Conservation (phyloP, 2,329 filamentous ascomycete genomes). For the Bretziella fagacearum region DNA sequence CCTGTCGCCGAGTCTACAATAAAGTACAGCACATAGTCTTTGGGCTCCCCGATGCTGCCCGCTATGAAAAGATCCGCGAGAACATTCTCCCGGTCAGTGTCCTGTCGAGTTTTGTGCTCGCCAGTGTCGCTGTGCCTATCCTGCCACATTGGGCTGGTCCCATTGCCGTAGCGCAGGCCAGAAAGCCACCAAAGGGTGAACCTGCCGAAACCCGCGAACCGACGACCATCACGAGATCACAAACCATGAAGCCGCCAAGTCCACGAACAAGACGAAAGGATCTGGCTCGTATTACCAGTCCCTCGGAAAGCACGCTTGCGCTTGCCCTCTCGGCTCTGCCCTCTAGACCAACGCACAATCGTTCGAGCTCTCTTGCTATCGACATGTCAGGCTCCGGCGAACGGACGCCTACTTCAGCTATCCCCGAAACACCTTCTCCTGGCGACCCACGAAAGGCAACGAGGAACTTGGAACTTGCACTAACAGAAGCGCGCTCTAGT, state of each 20-base stretch:
- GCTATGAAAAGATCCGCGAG: constrained; percentile 62
- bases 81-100: constrained; percentile 68
- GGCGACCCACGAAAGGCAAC: constrained; percentile 22
- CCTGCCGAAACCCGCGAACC: constrained; percentile 28
- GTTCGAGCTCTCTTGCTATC: constrained; percentile 14
- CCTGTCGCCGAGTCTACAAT: constrained; percentile 70
- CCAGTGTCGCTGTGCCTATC: constrained; percentile 56
- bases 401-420: constrained; percentile 2
- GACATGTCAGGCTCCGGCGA: constrained; percentile 3
- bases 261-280: constrained; percentile 31
- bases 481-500: constrained; percentile 45
- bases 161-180: constrained; percentile 63
- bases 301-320: constrained; percentile 6
- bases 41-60: constrained; percentile 50
- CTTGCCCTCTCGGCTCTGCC: constrained; percentile 3
- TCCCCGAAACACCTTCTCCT: neutral
- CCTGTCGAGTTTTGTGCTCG: constrained; percentile 63
- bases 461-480: constrained; percentile 34
- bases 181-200: constrained; percentile 47
- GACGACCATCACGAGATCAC: constrained; percentile 37
- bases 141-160: constrained; percentile 66
- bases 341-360: neutral
- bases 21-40: constrained; percentile 81
- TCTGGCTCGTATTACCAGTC: constrained; percentile 13
- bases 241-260: constrained; percentile 42